A percentile compares a stretch with the other conserved stretches of the same genome.
These are phyloP conservation scores for Saitozyma sp. DNA, from an alignment of 768 basidiomycete genomes.

Conservation along the genomic window DNA sequence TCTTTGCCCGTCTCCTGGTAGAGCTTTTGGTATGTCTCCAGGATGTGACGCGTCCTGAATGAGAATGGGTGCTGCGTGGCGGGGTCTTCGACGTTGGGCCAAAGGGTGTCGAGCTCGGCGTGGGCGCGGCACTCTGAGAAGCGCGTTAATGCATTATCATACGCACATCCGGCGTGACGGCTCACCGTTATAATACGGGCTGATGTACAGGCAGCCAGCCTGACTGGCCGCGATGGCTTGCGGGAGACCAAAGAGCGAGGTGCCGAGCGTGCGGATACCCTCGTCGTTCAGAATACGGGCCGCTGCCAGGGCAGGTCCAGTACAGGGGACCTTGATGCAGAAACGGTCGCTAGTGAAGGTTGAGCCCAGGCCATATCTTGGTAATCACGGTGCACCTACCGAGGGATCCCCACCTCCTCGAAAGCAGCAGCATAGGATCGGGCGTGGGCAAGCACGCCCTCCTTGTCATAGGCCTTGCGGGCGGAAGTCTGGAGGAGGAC, in stretches of 20 bases:
- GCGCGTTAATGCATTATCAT: too few species aligned
- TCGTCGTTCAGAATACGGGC: slow-evolving; percentile 56
- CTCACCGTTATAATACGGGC: slow-evolving; percentile 59
- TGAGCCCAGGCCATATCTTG: too few species aligned
- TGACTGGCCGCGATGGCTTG: slow-evolving; percentile 61
- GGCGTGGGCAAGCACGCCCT: neutral
- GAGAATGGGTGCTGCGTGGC: slow-evolving; percentile 14
- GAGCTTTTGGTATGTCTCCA: slow-evolving; percentile 8
- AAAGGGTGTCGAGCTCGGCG: slow-evolving; percentile 13
- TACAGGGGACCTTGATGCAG: slow-evolving; percentile 61
- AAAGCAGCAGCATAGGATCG: neutral
- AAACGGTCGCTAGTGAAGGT: slow-evolving; percentile 34
- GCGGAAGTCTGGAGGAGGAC: slow-evolving; percentile 2
- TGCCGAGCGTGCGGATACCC: slow-evolving; percentile 61
- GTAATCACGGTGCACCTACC: neutral
- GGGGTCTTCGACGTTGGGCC: slow-evolving; percentile 22
- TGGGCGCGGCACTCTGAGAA: slow-evolving; percentile 33
- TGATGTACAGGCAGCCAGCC: slow-evolving; percentile 60
- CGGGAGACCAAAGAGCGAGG: slow-evolving; percentile 59
- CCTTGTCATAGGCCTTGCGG: slow-evolving; percentile 2
- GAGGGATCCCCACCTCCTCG: slow-evolving; percentile 3
- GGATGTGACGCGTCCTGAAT: neutral
- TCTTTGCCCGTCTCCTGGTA: slow-evolving; percentile 16
- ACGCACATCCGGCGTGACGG: too few species aligned
- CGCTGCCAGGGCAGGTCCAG: slow-evolving; percentile 59